A percentile compares a stretch with the other conserved stretches of the same genome.
These are phyloP conservation scores for Tetradesmus lagerheimii DNA, from an alignment of 139 green algal species.

Conservation along the genomic window DNA sequence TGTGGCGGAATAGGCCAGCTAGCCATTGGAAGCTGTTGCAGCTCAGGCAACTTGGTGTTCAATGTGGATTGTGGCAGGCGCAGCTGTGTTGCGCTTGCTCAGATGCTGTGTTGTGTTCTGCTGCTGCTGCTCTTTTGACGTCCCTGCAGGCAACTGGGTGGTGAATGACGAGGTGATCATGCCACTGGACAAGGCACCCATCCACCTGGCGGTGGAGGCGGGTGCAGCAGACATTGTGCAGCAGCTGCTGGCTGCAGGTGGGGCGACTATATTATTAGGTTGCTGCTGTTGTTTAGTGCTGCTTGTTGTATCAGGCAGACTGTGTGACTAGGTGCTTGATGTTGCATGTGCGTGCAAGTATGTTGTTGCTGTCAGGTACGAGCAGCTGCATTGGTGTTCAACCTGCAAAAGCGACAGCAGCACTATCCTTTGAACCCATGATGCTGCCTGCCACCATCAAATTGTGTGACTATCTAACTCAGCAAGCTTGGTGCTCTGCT, in stretches of 20 bases:
- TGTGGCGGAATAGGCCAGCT: not conserved
- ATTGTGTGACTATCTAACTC: too few species aligned
- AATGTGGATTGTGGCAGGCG: not conserved
- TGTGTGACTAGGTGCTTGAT: too few species aligned
- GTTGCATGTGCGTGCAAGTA: too few species aligned
- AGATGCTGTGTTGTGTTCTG: not conserved
- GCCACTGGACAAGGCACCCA: slow-evolving; percentile 65
- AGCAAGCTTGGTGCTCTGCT: not conserved
- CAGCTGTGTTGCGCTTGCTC: not conserved
- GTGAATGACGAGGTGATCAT: slow-evolving; percentile 55
- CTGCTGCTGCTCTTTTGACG: slow-evolving; percentile 46
- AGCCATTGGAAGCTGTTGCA: too few species aligned
- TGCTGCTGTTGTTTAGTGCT: not conserved
- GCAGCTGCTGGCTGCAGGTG: slow-evolving; percentile 64
- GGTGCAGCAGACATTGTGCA: slow-evolving; percentile 52
- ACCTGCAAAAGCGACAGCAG: not conserved
- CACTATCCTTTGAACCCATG: not conserved
- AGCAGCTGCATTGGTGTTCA: too few species aligned
- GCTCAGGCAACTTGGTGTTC: too few species aligned
- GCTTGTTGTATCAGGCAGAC: not conserved
- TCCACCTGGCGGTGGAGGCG: slow-evolving; percentile 63
- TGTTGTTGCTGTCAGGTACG: too few species aligned
- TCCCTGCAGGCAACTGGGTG: slow-evolving; percentile 65
- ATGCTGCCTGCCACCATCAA: not conserved
- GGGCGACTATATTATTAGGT: not conserved